Evolutionary conservation across 2,329 filamentous ascomycete species (phyloP).

Genomic region (Bipolaris oryzae): DNA sequence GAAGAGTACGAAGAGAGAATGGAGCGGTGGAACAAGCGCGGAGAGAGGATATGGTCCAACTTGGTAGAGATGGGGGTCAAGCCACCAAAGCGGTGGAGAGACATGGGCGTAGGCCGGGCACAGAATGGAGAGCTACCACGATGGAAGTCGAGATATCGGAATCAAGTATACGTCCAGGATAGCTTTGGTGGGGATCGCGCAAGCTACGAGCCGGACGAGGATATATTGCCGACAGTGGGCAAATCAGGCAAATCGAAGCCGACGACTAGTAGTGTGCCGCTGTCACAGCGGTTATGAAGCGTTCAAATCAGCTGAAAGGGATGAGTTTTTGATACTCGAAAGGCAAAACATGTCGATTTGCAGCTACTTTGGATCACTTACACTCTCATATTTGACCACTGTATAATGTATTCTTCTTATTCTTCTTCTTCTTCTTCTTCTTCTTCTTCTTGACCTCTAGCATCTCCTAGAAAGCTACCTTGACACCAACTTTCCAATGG

Average conservation of each 20-base stretch:
- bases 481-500: background rate
- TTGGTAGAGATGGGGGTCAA: conserved; percentile 59
- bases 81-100: conserved; percentile 61
- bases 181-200: conserved; percentile 26
- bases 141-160: conserved; percentile 43
- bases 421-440: background rate
- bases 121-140: conserved; percentile 34
- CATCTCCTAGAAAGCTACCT: background rate
- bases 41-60: conserved; percentile 56
- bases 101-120: conserved; percentile 51
- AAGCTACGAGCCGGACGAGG: conserved; percentile 24
- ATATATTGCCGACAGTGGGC: conserved; percentile 41
- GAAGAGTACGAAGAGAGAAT: conserved; percentile 53
- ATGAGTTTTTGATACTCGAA: background rate
- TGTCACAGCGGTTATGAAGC: conserved; percentile 5
- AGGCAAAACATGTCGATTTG: background rate
- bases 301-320: background rate
- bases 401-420: background rate
- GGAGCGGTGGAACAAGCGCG: conserved; percentile 55
- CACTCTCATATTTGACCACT: background rate
- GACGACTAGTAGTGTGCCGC: conserved; percentile 3
- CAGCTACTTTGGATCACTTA: background rate
- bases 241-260: conserved; percentile 7
- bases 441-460: background rate
- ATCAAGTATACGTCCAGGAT: conserved; percentile 37